phyloP scores from a whole-genome alignment of 208 protist genomes.

The Leishmania arabica region DNA sequence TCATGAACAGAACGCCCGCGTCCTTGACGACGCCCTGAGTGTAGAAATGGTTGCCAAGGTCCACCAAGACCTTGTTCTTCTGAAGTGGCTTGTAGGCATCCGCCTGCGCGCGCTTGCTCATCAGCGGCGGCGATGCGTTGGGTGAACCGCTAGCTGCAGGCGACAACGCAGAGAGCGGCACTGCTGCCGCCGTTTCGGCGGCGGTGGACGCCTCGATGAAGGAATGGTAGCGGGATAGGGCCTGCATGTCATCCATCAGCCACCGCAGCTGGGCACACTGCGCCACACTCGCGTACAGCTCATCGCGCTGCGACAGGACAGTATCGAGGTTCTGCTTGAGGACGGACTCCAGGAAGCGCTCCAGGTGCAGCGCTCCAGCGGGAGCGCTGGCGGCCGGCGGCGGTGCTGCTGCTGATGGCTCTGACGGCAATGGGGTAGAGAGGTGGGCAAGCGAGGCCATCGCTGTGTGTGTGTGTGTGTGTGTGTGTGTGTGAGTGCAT shows the following conservation, averaged over 20 bases:
- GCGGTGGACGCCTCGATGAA: conserved; percentile 35
- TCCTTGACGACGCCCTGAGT: conserved; percentile 52
- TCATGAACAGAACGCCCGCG: conserved; percentile 53
- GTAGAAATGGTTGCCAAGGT: conserved; percentile 83
- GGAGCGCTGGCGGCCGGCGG: conserved; percentile 14
- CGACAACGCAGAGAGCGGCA: not conserved
- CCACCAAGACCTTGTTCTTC: conserved; percentile 71
- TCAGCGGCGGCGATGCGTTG: conserved; percentile 1
- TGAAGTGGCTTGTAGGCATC: conserved; percentile 21
- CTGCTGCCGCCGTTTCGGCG: conserved; percentile 5
- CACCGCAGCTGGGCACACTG: conserved; percentile 71
- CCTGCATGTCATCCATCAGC: conserved; percentile 71
- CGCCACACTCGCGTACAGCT: conserved; percentile 47
- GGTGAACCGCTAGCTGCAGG: not conserved
- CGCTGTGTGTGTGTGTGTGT: not conserved
- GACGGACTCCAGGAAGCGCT: conserved; percentile 69
- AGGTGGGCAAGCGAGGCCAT: not conserved
- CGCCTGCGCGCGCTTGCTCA: conserved; percentile 24
- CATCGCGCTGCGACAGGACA: conserved; percentile 59
- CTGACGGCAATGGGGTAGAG: conserved; percentile 3
- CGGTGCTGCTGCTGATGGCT: not conserved
- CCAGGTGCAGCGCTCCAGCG: conserved; percentile 53
- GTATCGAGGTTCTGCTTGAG: conserved; percentile 52
- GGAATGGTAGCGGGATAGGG: conserved; percentile 45
- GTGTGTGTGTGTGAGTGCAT: not conserved